Base-by-base conservation (phyloP, 1,139 yeast genomes). In the Nakaseomyces bracarensis region DNA sequence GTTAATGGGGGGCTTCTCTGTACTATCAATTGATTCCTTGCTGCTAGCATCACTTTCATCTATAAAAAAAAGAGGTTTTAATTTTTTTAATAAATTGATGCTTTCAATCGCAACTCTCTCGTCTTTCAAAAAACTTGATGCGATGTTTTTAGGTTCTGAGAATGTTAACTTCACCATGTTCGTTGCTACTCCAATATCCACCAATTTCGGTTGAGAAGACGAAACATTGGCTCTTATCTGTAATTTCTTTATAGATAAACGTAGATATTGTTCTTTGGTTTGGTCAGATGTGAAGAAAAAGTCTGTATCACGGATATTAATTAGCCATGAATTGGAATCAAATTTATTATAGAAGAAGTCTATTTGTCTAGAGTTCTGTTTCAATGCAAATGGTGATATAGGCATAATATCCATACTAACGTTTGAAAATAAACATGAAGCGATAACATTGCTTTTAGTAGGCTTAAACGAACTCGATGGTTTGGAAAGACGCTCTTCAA, bases 71-170 rank as follows among this genome's bases (percentile, higher is more conserved):
- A 46, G 36, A 7, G 44, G 18, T 26, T 44, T 40, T 23, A 52
- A 34, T 5, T 40, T 38, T 26, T 44, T 39, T 14, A 56, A 28
- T 15, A 44, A 41, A 15, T 44, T 43, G 9, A 51, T 38, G 45
- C 57, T 55, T 33, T 50, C 44, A 2, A 48, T 45, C 16, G 53
- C 50, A n/a, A 48, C 43, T 23, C 50, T 49, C 38, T 55, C 55
- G 38, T 58, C 63, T 36, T 55, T 53, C 9, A 53, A 36, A 27
- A 54, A 48, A 40, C 56, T 51, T 8, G 46, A 43, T 5, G 54
- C 20, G 22, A 55, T 43, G 30, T 52, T 47, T 23, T 52, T 53
- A 2, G 61, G 61, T 26, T 58, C 63, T 9, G 55, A 53, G 25
- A 56, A 42, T 1, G 60, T 57, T 33, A 57, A 21, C 38, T 59